Percentiles rank a stretch among this genome's conserved stretches.
These are phyloP conservation scores for Podospora sp. DNA, from an alignment of 495 filamentous ascomycete species.

Conservation along the genomic window DNA sequence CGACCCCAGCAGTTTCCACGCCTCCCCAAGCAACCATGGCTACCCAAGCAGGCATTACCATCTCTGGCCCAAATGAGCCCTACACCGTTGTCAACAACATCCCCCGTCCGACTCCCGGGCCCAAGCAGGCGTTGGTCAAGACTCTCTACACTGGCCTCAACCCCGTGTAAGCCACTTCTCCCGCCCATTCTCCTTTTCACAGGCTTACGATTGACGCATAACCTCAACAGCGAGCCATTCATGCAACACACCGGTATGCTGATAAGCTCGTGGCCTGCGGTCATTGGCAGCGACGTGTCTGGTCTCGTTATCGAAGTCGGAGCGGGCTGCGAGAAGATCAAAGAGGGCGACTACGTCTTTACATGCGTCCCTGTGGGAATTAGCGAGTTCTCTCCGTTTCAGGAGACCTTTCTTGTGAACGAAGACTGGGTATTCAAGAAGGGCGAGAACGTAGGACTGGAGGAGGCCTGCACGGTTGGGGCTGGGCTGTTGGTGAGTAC, in stretches of 20 bases:
- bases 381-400: conserved; percentile 44
- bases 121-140: conserved; percentile 60
- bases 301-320: conserved; percentile 64
- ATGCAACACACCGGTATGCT: conserved; percentile 32
- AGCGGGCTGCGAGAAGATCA: conserved; percentile 46
- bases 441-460: conserved; percentile 32
- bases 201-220: background rate
- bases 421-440: conserved; percentile 41
- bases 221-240: conserved; percentile 22
- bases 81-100: conserved; percentile 28
- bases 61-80: conserved; percentile 24
- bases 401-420: conserved; percentile 53
- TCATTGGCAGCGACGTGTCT: conserved; percentile 67
- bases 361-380: conserved; percentile 47
- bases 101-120: conserved; percentile 36
- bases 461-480: conserved; percentile 44
- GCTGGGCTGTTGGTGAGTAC: conserved; percentile 39
- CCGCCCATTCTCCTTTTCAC: background rate
- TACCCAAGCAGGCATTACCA: conserved; percentile 30
- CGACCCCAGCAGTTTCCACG: no score
- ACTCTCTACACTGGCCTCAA: conserved; percentile 61
- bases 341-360: conserved; percentile 41
- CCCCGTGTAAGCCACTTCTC: conserved; percentile 21
- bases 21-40: conserved; percentile 29
- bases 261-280: conserved; percentile 26